Evolutionary conservation across 2,329 filamentous ascomycete species (phyloP).

Genomic region (Claviceps monticola): DNA sequence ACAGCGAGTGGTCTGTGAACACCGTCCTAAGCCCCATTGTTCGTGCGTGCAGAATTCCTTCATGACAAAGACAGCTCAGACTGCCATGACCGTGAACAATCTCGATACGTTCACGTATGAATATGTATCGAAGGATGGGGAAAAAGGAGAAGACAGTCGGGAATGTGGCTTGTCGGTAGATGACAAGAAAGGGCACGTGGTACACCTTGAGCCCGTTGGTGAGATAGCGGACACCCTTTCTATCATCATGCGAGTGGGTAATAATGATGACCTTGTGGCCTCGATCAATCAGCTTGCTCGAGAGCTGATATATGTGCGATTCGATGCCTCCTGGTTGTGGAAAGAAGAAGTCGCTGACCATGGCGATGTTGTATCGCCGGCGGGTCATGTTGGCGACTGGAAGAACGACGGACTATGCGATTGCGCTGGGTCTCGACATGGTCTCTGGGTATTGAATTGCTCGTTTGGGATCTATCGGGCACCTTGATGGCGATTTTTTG

Average conservation of each 20-base stretch:
- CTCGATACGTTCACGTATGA: constrained; percentile 86
- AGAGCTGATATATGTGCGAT: constrained; percentile 96
- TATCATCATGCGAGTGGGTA: constrained; percentile 84
- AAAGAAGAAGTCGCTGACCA: constrained; percentile 99
- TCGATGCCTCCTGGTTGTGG: constrained; percentile 93
- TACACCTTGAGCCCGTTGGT: constrained; percentile 98
- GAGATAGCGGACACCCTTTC: constrained; percentile 84
- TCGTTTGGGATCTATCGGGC: too few relatives aligned
- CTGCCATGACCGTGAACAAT: constrained; percentile 97
- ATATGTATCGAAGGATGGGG: constrained; percentile 90
- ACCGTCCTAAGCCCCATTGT: constrained; percentile 95
- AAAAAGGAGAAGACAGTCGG: constrained; percentile 98
- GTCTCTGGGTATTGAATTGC: not conserved
- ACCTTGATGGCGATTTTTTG: too few relatives aligned
- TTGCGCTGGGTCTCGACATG: constrained; percentile 1
- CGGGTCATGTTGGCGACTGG: constrained; percentile 30
- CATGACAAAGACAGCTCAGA: constrained; percentile 83
- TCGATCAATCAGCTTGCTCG: constrained; percentile 89
- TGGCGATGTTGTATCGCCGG: constrained; percentile 56
- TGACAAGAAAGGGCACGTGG: constrained; percentile 89
- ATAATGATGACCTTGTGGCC: constrained; percentile 98
- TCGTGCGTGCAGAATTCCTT: constrained; percentile 84
- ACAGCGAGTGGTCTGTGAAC: constrained; percentile 94
- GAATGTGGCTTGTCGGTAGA: constrained; percentile 86
- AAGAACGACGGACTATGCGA: constrained; percentile 3